These are phyloP conservation scores for Anthracocystis panici-leucophaei DNA, from an alignment of 1,284 basidiomycete species.

Conservation along the genomic window DNA sequence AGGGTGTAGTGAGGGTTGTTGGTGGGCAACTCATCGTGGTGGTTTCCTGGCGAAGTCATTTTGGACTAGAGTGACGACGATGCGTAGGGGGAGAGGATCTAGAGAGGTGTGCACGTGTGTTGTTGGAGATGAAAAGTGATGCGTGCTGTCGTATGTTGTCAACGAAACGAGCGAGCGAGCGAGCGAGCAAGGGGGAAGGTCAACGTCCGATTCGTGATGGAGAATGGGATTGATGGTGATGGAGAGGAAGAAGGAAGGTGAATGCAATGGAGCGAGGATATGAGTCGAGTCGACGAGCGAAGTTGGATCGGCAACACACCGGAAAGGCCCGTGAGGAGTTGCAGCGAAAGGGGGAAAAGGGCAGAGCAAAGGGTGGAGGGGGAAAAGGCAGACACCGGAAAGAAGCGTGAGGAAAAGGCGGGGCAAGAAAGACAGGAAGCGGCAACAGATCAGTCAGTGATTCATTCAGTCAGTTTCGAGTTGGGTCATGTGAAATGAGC, in stretches of 20 bases:
- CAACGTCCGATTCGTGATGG: neutral
- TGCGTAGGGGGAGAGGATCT: slow-evolving; percentile 1
- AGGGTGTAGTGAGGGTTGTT: slow-evolving; percentile 63
- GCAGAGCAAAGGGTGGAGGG: slow-evolving; percentile 12
- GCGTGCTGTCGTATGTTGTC: neutral
- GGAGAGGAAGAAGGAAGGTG: slow-evolving; percentile 1
- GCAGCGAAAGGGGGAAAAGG: slow-evolving; percentile 6
- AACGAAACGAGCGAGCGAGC: neutral
- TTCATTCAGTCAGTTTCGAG: too few species aligned
- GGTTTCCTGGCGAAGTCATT: slow-evolving; percentile 69
- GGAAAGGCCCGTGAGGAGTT: slow-evolving; percentile 20
- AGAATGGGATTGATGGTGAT: neutral
- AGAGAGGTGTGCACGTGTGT: neutral
- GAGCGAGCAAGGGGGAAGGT: neutral
- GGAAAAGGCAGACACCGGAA: slow-evolving; percentile 3
- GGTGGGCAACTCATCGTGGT: slow-evolving; percentile 66
- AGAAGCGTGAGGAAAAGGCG: slow-evolving; percentile 3
- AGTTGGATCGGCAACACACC: slow-evolving; percentile 27
- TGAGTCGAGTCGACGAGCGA: neutral
- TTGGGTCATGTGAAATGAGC: slow-evolving; percentile 14
- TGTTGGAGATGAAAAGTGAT: neutral
- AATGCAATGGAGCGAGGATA: neutral
- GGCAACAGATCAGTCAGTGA: slow-evolving; percentile 9
- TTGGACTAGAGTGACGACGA: slow-evolving; percentile 18
- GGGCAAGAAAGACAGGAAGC: slow-evolving; percentile 8